These are phyloP conservation scores for Suhomyces bolitotheri DNA, from an alignment of 1,139 yeast genomes.

Conservation along the genomic window DNA sequence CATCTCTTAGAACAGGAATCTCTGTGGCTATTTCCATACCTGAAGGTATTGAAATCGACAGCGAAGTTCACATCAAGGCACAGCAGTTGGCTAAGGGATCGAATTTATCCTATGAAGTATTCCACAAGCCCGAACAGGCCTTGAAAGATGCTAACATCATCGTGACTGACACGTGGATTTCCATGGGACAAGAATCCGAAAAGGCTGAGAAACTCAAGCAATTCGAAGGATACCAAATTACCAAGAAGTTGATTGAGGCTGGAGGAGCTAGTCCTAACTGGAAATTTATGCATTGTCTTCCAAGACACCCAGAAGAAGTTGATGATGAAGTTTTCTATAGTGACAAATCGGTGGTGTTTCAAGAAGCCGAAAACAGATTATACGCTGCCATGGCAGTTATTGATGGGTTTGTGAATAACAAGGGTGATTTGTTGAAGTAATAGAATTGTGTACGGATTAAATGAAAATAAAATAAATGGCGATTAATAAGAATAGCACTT, in stretches of 20 bases:
- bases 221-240: slow-evolving; percentile 84
- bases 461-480: too few species aligned
- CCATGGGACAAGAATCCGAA: slow-evolving; percentile 95
- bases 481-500: neutral
- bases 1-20: slow-evolving; percentile 83
- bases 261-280: slow-evolving; percentile 65
- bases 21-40: slow-evolving; percentile 86
- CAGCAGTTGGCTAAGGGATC: slow-evolving; percentile 50
- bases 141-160: slow-evolving; percentile 72
- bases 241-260: slow-evolving; percentile 55
- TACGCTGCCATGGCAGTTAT: slow-evolving; percentile 95
- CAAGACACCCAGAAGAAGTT: slow-evolving; percentile 93
- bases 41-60: slow-evolving; percentile 61
- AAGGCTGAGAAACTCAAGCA: slow-evolving; percentile 69
- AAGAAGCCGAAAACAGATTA: slow-evolving; percentile 93
- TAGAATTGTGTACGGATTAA: too few species aligned
- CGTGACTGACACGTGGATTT: slow-evolving; percentile 97
- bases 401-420: slow-evolving; percentile 83
- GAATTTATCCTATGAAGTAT: slow-evolving; percentile 58
- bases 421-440: slow-evolving; percentile 24
- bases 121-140: slow-evolving; percentile 73
- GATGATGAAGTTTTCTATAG: slow-evolving; percentile 89
- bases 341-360: slow-evolving; percentile 80
- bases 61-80: slow-evolving; percentile 58
- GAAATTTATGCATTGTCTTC: slow-evolving; percentile 97